Base-by-base conservation (phyloP, 805 yeast species). In the Candida quercuum region DNA sequence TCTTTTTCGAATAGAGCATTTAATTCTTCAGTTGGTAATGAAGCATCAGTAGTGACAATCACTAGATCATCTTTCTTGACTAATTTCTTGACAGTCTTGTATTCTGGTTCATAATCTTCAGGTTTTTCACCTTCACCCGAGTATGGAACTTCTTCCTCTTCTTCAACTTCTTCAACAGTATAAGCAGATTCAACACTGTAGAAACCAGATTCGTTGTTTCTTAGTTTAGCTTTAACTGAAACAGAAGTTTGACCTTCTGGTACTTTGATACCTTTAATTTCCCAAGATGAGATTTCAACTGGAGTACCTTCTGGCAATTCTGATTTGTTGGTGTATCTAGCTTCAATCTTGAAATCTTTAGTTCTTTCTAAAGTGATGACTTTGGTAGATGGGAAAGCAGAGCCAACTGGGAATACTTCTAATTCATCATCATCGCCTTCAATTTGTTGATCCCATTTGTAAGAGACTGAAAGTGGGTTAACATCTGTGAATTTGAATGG, bases 401-500 rank as follows among this genome's bases (percentile, higher is more conserved):
- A 89, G 43, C 96, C 96, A 56, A 75, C 76, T 60, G 96, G 94
- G 95, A 93, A 93, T 39, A 93, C 99, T 71, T 93, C 98, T 64
- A 93, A 73, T 61, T 86, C 88, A 59, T 76, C 85, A 43, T 86
- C 83, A 42, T 78, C 82, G 59, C 88, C 98, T 65, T 86, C 98
- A 41, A 77, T 89, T 64, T 86, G 86, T 61, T 89, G 77, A 61
- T 82, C 95, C 98, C 99, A 94, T 67, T 67, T 76, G 79, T 87
- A 93, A 28, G 97, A 83, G 49, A 93, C 96, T 21, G 96, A 80
- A 78, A 77, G 77, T 58, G 80, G 83, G 78, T 89, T 91, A 63
- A 80, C 69, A 65, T 93, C 99, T 72, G 91, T 96, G 62, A 89
- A 93, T 71, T 91, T 91, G 83, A 93, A 93, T 51, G 96, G 96